These are phyloP conservation scores for Kregervanrija pseudodelftensis DNA, from an alignment of 805 yeast species.

Conservation along the genomic window DNA sequence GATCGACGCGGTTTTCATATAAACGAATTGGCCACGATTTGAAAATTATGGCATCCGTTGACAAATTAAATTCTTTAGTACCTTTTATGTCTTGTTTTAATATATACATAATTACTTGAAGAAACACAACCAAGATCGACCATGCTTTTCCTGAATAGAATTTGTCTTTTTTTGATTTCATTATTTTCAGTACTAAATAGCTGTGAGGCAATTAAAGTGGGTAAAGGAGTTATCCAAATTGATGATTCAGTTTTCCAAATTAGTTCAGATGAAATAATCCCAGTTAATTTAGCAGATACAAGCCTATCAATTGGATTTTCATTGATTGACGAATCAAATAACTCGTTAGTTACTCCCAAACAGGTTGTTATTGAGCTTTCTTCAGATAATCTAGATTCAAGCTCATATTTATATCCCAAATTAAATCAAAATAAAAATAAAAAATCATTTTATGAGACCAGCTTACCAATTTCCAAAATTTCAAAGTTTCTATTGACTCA, in stretches of 20 bases:
- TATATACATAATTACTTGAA: too few species aligned
- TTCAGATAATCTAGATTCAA: constrained; percentile 6
- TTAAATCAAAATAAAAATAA: constrained; percentile 2
- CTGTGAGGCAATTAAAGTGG: constrained; percentile 6
- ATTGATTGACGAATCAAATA: constrained; percentile 8
- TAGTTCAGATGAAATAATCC: background rate
- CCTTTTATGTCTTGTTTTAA: too few species aligned
- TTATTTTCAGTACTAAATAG: background rate
- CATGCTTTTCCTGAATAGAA: background rate
- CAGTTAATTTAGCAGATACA: constrained; percentile 13
- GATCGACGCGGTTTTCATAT: too few species aligned
- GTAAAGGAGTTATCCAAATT: constrained; percentile 11
- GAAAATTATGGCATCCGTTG: too few species aligned
- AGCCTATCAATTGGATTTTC: constrained; percentile 14
- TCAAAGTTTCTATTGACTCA: constrained; percentile 17
- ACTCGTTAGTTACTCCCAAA: constrained; percentile 10
- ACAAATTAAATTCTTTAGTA: too few species aligned
- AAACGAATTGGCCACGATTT: too few species aligned
- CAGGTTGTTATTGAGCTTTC: constrained; percentile 23
- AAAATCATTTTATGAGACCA: constrained; percentile 4
- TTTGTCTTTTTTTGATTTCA: background rate
- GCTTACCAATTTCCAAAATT: constrained; percentile 14
- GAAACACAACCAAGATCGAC: too few species aligned
- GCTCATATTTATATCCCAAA: constrained; percentile 19
- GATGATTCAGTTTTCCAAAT: constrained; percentile 10